These are phyloP conservation scores for Leccinum rimulosum DNA, from an alignment of 768 basidiomycete species.

Conservation along the genomic window DNA sequence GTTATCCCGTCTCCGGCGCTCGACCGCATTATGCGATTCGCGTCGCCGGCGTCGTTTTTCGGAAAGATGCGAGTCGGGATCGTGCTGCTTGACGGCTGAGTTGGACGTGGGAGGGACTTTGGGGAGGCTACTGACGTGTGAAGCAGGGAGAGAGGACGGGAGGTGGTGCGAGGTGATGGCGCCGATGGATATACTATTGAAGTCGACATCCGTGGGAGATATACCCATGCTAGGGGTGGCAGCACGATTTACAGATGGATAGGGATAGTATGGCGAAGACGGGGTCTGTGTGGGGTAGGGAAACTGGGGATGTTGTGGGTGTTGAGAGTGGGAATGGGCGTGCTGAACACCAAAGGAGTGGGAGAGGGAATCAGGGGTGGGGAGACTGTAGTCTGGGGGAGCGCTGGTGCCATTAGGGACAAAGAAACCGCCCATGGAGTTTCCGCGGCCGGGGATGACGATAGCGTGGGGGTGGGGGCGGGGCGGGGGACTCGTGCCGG, in stretches of 20 bases:
- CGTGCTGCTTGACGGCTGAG: constrained; percentile 9
- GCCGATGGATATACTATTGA: constrained; percentile 19
- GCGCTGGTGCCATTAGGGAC: constrained; percentile 25
- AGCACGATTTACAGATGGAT: constrained; percentile 14
- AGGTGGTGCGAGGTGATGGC: constrained; percentile 22
- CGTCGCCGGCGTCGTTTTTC: constrained; percentile 81
- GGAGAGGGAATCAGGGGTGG: constrained; percentile 39
- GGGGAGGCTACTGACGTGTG: constrained; percentile 10
- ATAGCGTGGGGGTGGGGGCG: constrained; percentile 61
- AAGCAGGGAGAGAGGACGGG: constrained; percentile 16
- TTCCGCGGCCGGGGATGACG: constrained; percentile 54
- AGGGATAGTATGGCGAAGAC: constrained; percentile 30
- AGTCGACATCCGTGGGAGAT: constrained; percentile 26
- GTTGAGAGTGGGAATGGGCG: constrained; percentile 26
- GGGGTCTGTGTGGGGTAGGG: constrained; percentile 29
- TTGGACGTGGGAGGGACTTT: constrained; percentile 11
- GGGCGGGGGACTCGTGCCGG: constrained; percentile 51
- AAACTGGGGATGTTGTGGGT: constrained; percentile 21
- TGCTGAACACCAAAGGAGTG: constrained; percentile 34
- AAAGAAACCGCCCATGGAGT: constrained; percentile 33
- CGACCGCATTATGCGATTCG: constrained; percentile 92
- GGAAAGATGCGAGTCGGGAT: constrained; percentile 45
- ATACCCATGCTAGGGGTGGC: constrained; percentile 23
- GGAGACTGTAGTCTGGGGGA: constrained; percentile 41
- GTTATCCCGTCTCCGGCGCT: constrained; percentile 82